A percentile compares a stretch with the other conserved stretches of the same genome.
phyloP scores from a whole-genome alignment of 176 grass and related monocot genomes.

The Tillandsia fasciculata region DNA sequence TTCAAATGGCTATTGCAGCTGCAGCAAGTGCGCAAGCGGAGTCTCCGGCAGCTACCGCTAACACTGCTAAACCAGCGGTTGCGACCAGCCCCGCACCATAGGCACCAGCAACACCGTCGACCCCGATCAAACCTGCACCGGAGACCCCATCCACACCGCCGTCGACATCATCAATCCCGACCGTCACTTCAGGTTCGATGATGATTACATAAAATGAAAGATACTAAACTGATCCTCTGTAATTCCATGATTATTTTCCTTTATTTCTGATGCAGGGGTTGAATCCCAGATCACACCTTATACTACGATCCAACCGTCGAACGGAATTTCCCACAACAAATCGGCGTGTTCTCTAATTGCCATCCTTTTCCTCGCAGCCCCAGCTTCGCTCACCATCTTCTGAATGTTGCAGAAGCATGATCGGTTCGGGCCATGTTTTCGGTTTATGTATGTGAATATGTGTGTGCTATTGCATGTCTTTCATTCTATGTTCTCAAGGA shows the following conservation, averaged over 20 bases:
- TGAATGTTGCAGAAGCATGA: neutral
- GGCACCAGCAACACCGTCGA: neutral
- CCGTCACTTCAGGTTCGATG: neutral
- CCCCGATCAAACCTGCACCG: neutral
- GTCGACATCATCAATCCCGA: neutral
- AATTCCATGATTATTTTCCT: too few relatives aligned
- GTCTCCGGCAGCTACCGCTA: neutral
- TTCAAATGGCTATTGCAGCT: neutral
- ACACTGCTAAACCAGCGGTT: too few relatives aligned
- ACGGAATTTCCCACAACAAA: neutral
- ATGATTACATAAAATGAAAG: neutral
- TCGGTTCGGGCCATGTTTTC: too few relatives aligned
- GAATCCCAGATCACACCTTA: neutral
- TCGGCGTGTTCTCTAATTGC: neutral
- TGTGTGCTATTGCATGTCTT: conserved; percentile 14
- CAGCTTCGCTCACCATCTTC: neutral
- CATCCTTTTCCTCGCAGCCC: neutral
- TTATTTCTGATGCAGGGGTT: neutral
- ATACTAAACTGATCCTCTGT: neutral
- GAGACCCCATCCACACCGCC: conserved; percentile 3
- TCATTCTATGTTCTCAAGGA: neutral
- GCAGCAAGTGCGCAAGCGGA: neutral
- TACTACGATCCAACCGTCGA: neutral
- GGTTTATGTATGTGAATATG: too few relatives aligned
- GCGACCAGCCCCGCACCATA: neutral